These are phyloP conservation scores for Verbascum thapsus DNA, from an alignment of 257 asterid species.

Conservation along the genomic window DNA sequence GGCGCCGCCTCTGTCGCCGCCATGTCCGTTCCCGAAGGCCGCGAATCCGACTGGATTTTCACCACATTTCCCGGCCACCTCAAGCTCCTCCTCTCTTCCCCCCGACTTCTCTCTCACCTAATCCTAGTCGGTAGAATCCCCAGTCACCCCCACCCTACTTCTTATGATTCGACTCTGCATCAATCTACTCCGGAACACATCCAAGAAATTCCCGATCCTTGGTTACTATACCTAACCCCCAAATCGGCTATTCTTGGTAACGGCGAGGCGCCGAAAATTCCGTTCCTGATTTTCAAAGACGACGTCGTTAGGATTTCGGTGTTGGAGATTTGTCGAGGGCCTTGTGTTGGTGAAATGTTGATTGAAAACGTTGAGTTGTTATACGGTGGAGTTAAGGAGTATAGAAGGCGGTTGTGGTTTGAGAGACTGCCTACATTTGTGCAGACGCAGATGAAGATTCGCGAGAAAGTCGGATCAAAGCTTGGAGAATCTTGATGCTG, in stretches of 20 bases:
- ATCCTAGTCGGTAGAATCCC: slow-evolving; percentile 53
- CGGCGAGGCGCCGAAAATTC: slow-evolving; percentile 51
- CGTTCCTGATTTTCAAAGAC: slow-evolving; percentile 67
- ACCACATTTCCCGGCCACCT: slow-evolving; percentile 79
- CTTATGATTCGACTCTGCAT: slow-evolving; percentile 30
- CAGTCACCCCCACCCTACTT: slow-evolving; percentile 28
- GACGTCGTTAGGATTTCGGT: slow-evolving; percentile 52
- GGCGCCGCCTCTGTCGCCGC: slow-evolving; percentile 47
- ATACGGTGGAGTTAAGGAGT: slow-evolving; percentile 44
- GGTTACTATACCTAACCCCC: slow-evolving; percentile 66
- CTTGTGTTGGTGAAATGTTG: slow-evolving; percentile 69
- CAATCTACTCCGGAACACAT: slow-evolving; percentile 13
- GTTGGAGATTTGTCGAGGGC: slow-evolving; percentile 63
- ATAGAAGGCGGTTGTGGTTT: slow-evolving; percentile 86
- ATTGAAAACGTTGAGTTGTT: slow-evolving; percentile 70
- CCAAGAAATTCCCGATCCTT: slow-evolving; percentile 35
- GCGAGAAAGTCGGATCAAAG: slow-evolving; percentile 30
- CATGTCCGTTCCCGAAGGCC: slow-evolving; percentile 73
- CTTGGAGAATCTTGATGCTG: slow-evolving; percentile 33
- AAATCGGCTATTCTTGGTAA: slow-evolving; percentile 43
- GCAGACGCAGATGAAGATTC: slow-evolving; percentile 69
- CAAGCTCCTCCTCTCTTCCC: slow-evolving; percentile 68
- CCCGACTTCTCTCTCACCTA: slow-evolving; percentile 67
- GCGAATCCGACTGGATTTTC: slow-evolving; percentile 87
- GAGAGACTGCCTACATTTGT: slow-evolving; percentile 85